Evolutionary conservation across 2,329 filamentous ascomycete genomes (phyloP).

Genomic region (Penicillium sp.): DNA sequence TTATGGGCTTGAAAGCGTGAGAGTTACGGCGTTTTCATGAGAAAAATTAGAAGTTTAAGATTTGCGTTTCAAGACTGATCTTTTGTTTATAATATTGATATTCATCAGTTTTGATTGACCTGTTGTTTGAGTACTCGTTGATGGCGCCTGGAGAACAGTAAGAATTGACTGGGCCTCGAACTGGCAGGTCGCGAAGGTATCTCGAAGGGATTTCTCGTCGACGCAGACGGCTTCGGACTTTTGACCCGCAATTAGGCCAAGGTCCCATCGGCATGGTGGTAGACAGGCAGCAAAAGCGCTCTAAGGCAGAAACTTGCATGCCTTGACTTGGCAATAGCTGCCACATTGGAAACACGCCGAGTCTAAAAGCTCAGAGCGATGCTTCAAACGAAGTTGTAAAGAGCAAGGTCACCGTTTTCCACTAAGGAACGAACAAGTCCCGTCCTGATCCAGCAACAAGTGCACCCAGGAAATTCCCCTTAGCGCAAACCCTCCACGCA

Average conservation of each 20-base stretch:
- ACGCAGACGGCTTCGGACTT: neutral
- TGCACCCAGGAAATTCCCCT: conserved; percentile 39
- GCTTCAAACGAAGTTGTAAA: neutral
- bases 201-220: neutral
- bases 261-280: neutral
- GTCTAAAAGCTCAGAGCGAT: neutral
- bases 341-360: neutral
- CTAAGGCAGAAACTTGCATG: neutral
- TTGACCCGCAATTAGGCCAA: no score
- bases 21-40: conserved; percentile 28
- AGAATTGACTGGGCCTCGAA: neutral
- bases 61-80: neutral
- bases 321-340: neutral
- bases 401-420: neutral
- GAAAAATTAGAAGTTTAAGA: conserved; percentile 1
- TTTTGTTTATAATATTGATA: neutral
- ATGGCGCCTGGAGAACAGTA: neutral
- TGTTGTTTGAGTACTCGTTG: neutral
- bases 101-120: neutral
- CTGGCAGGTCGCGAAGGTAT: neutral
- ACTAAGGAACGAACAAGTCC: conserved; percentile 35
- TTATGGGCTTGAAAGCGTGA: conserved; percentile 21
- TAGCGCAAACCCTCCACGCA: conserved; percentile 41
- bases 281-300: neutral
- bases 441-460: conserved; percentile 35